Base-by-base conservation (phyloP, 305 asterid species). In the Rubia occidens region DNA sequence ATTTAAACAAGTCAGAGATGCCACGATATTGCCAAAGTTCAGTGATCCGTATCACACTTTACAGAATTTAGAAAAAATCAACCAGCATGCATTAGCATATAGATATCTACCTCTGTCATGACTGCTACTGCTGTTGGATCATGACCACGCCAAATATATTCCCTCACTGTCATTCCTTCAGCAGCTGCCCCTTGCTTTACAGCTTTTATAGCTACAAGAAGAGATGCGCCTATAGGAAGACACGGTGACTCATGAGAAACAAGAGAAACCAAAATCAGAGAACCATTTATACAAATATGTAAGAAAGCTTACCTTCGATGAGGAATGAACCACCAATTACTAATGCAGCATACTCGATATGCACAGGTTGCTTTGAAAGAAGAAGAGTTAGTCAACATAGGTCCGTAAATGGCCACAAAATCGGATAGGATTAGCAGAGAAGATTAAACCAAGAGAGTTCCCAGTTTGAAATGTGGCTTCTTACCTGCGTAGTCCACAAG, bases 71-170 rank as follows among this genome's bases (percentile, higher is more conserved):
- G 14, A 69, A 39, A 7, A 58, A 13, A 29, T 11, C 14, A 32
- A 40, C 24, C n/a, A 21, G 58, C 43, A 40, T 24, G 32, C 17
- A 8, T 40, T 18, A 13, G 37, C 42, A 35, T 35, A 14, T 58
- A 20, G 35, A 21, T 32, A 32, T 35, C 79, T 72, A 94, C 99
- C 99, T 94, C 97, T 75, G 99, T 91, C 99, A 94, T 94, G 77
- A 94, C 99, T 66, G 97, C 99, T 77, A 94, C 99, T 71, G 96
- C 78, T 26, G 97, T 94, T 66, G 99, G 99, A 80, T 94, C 99
- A 78, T 94, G 99, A 72, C 99, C 99, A 71, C 99, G 91, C 99
- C 99, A 94, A 59, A 94, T 85, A 81, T 94, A 94, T 74, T 94
- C 99, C 74, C 90, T 86, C 79, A 94, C 86, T 69, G 62, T 87